Evolutionary conservation across 2,329 filamentous ascomycete genomes (phyloP), one percentile per base, ranked within the genome.

Genomic region (Neonectria faginata): DNA sequence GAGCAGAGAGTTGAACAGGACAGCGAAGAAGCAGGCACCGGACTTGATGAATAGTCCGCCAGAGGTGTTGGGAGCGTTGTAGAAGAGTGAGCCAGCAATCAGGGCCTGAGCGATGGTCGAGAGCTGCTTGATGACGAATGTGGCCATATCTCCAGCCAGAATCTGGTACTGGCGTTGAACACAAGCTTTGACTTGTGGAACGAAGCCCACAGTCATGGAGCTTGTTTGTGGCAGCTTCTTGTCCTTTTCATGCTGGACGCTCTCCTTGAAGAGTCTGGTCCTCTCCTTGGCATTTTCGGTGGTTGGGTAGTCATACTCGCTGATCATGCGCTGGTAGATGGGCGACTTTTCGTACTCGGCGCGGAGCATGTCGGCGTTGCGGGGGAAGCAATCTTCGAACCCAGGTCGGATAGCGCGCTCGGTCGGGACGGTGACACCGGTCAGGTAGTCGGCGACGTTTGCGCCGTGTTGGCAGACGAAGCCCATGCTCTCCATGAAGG

Each of bases 1-100:
- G 1, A 91, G 73, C 8, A 92, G 77, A 60, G 84, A 81, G 73
- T 91, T 89, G 76, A 86, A 89, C 0, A 92, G 79, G 0, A 91
- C 79, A 1, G 89, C 81, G 55, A 91, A 85, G 80, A 92, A 92
- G 5, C 90, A 78, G 0, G 88, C 84, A 57, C 89, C 90, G 0
- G 84, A 83, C 70, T 91, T 91, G 69, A 86, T 73, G 74, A 92
- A 92, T 0, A 92, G 77, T 9, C 89, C 90, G 1, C 77, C 81
- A 0, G 88, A 86, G 54, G 84, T 87, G 25, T 79, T 64, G 0
- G 88, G 84, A 0, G 89, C 86, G 60, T 89, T 83, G 77, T 91
- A 92, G 77, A 92, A 92, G 3, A 92, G 81, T 0, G 89, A 91
- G 7, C 89, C 89, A 2, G 85, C 82, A 62, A 92, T 86, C 5